Evolutionary conservation across 1,139 yeast species (phyloP).

Genomic region (Hansenula lynferdii): DNA sequence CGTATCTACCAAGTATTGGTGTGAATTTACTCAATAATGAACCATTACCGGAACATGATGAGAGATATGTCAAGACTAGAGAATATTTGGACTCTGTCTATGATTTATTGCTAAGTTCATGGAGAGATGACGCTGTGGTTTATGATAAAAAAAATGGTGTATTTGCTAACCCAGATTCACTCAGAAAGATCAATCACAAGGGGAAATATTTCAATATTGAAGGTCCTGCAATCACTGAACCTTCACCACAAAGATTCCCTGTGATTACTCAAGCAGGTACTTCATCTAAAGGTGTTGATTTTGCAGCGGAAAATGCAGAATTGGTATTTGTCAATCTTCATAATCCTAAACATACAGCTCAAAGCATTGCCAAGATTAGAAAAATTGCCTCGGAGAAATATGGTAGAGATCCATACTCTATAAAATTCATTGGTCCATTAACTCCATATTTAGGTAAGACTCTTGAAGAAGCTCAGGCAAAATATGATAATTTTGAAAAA

Average conservation of each 20-base stretch:
- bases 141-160: constrained; percentile 29
- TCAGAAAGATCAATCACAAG: constrained; percentile 25
- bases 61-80: constrained; percentile 33
- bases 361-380: constrained; percentile 27
- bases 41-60: constrained; percentile 31
- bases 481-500: constrained; percentile 23
- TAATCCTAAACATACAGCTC: constrained; percentile 26
- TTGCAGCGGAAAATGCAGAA: constrained; percentile 40
- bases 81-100: constrained; percentile 34
- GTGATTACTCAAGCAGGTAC: constrained; percentile 41
- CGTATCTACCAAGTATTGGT: constrained; percentile 36
- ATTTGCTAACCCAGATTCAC: constrained; percentile 14
- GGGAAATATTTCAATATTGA: constrained; percentile 35
- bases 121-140: constrained; percentile 35
- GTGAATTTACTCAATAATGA: constrained; percentile 32
- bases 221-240: constrained; percentile 33
- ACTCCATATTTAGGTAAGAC: constrained; percentile 25
- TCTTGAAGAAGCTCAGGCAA: constrained; percentile 28
- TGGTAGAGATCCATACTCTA: constrained; percentile 22
- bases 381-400: constrained; percentile 19
- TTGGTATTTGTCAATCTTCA: constrained; percentile 30
- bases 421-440: constrained; percentile 22
- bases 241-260: constrained; percentile 39
- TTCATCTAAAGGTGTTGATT: constrained; percentile 36
- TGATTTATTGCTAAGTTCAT: constrained; percentile 32